Evolutionary conservation across 1,284 basidiomycete species (phyloP), one percentile per base, ranked within the genome.

Genomic region (Apiotrichum montevideense): DNA sequence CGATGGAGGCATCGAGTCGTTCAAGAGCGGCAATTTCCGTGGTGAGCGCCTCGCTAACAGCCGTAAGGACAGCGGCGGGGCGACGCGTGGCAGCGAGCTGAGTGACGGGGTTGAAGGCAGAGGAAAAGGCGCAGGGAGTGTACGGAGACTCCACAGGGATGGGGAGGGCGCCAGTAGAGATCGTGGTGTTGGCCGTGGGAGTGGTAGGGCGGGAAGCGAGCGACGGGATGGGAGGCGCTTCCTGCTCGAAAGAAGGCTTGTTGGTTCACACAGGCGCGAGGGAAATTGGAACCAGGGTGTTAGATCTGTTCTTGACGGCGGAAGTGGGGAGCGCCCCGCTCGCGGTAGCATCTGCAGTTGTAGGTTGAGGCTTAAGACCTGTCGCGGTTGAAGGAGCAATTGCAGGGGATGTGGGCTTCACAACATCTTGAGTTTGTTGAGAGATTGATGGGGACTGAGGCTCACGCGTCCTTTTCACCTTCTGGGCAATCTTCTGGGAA

Each of bases 71-170:
- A 9, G 46, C 35, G 15, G 42, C 15, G 35, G 53, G 53, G 41
- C 53, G 53, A 41, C 53, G 53, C 8, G 53, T 41, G 33, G 46
- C 29, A 35, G 35, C 46, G 40, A 54, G 53, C 46, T 49, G 46
- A 37, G 53, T 21, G 15, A 54, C 15, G 4, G 54, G 47, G 47
- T 55, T 48, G 13, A 39, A n/a, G n/a, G n/a, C 29, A 4, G 44
- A 35, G 9, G 43, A 7, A 37, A 29, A 13, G 6, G 35, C 29
- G 21, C 21, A 21, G 21, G 21, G 21, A 10, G 40, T 3, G 46
- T 48, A 48, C 6, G 4, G 13, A 10, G 33, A 35, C 13, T 10
- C 21, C 11, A 41, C 42, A 42, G 33, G 21, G 35, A 50, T 11
- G 34, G 35, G 37, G 54, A 32, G 41, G 40, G 14, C 2, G 47